Evolutionary conservation across 2,329 filamentous ascomycete genomes (phyloP), one percentile per base, ranked within the genome.

Genomic region (Phialemoniopsis sp.): DNA sequence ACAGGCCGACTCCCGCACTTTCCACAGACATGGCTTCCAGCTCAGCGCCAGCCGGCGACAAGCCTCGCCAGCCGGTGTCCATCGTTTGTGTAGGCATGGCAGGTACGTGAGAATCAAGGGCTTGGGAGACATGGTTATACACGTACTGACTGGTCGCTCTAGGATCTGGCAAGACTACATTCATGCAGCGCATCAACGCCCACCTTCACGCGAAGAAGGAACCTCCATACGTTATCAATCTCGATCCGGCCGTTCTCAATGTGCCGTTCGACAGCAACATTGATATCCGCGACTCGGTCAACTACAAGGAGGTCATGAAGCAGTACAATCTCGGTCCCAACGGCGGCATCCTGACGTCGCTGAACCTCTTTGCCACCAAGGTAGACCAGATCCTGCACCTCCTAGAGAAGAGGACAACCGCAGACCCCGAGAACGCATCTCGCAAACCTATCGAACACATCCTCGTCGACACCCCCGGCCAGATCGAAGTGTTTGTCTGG

Each of bases 291-390:
- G 93, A 98, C 66, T 93, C 87, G 18, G 91, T 98, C 62, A 96
- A 98, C 76, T 98, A 98, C 73, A 93, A 95, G 62, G 91, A 98
- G 66, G 93, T 98, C 48, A 98, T 98, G 94, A 94, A 91, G 67
- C 90, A 97, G 67, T 97, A 96, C 65, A 96, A 96, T 58, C 78
- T 98, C 1, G 93, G 93, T 0, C 93, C 93, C 8, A 98, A 98
- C 68, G 93, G 93, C 38, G 94, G 90, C 34, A 98, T 98, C 56
- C 70, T 98, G 50, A 98, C 94, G 3, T 93, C 87, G 10, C 70
- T 98, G 36, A 98, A 98, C 61, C 78, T 98, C 18, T 98, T 98
- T 62, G 89, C 90, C 32, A 98, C 94, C 41, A 98, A 98, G 64
- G 89, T 98, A 46, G 94, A 98, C 56, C 93, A 98, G 65, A 87